A percentile compares a stretch with the other conserved stretches of the same genome.
Evolutionary conservation across 192 early-diverging fungal species (phyloP).

Genomic region (Coemansia sp.): DNA sequence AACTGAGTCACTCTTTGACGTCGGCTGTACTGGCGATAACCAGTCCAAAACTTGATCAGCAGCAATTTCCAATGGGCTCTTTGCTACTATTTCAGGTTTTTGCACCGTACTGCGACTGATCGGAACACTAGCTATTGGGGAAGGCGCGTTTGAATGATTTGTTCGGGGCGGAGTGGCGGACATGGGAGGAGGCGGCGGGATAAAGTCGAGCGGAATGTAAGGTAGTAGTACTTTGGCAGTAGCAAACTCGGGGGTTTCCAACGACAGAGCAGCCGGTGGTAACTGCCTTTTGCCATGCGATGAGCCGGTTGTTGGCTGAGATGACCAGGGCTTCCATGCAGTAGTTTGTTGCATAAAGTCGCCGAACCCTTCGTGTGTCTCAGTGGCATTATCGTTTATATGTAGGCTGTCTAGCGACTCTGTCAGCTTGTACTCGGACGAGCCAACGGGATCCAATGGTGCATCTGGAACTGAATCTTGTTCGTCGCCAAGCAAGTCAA

Average conservation of each 20-base stretch:
- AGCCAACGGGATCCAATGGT: neutral
- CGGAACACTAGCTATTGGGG: neutral
- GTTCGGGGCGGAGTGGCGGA: neutral
- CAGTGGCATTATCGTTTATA: neutral
- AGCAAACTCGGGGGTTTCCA: neutral
- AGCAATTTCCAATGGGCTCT: neutral
- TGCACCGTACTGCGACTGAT: neutral
- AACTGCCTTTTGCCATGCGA: neutral
- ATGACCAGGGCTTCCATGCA: neutral
- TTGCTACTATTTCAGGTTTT: neutral
- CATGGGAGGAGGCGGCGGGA: neutral
- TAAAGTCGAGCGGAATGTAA: constrained; percentile 1
- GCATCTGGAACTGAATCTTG: neutral
- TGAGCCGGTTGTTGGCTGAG: neutral
- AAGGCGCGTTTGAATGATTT: neutral
- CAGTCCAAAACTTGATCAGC: constrained; percentile 33
- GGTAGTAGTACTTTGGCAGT: neutral
- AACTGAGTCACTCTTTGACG: neutral
- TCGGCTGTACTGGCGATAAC: neutral
- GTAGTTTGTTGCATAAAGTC: constrained; percentile 23
- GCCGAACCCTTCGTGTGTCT: constrained; percentile 27
- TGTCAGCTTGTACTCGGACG: neutral
- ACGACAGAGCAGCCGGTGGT: neutral
- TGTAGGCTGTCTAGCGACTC: neutral
- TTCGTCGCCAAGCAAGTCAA: constrained; percentile 4